Percentiles rank a stretch among this genome's conserved stretches.
Evolutionary conservation across 192 early-diverging fungal genomes (phyloP).

Genomic region (Linnemannia elongata): DNA sequence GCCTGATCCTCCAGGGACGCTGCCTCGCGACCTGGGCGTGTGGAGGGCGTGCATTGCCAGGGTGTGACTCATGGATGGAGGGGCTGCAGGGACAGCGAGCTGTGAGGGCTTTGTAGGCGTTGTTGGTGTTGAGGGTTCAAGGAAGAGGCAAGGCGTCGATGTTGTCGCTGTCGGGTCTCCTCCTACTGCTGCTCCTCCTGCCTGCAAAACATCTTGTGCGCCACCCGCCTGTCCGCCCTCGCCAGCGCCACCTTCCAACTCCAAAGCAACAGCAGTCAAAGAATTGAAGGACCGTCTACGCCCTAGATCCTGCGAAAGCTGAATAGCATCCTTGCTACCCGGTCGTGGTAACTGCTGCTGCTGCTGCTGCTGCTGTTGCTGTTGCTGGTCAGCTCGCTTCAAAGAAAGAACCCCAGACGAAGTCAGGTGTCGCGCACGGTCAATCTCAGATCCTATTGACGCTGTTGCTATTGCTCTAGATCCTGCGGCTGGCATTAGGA

Average conservation of each 20-base stretch:
- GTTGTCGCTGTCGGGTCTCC: background rate
- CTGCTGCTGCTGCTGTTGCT: background rate
- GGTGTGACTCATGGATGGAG: background rate
- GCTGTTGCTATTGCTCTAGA: no score
- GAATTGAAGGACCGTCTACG: constrained; percentile 32
- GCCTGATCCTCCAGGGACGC: background rate
- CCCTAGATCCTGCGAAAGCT: constrained; percentile 18
- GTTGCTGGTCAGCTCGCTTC: background rate
- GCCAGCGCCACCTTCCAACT: constrained; percentile 22
- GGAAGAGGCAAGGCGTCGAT: background rate
- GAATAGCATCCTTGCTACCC: constrained; percentile 11
- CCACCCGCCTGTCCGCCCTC: background rate
- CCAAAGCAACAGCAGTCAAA: constrained; percentile 44
- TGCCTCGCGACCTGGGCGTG: constrained; percentile 4
- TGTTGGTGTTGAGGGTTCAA: background rate
- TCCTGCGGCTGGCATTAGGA: background rate
- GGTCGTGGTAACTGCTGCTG: constrained; percentile 11
- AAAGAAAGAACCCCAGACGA: background rate
- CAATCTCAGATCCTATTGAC: background rate
- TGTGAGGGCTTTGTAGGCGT: background rate
- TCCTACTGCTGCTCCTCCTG: background rate
- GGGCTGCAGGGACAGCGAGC: background rate
- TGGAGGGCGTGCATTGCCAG: constrained; percentile 32
- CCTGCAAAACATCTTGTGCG: background rate
- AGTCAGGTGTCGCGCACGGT: background rate